Percentiles rank a stretch among this genome's conserved stretches.
Conservation (phyloP, 495 filamentous ascomycete species). For the Penicillium simplicissimum region DNA sequence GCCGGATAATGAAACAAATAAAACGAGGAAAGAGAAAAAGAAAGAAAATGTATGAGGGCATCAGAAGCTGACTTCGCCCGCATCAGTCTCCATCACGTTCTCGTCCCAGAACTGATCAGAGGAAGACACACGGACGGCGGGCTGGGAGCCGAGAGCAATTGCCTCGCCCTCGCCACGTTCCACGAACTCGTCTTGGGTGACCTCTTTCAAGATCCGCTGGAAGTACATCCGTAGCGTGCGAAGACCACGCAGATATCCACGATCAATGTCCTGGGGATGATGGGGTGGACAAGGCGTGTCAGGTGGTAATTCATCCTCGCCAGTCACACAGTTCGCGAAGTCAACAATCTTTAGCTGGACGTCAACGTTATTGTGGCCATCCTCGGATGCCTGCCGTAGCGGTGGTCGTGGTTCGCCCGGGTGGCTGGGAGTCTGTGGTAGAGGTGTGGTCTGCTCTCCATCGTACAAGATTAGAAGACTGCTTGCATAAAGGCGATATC, state of each 20-base stretch:
- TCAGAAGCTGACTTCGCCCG: constrained; percentile 50
- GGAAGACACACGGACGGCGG: constrained; percentile 27
- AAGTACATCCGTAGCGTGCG: constrained; percentile 82
- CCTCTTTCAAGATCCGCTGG: constrained; percentile 80
- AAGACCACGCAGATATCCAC: constrained; percentile 86
- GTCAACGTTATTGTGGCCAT: constrained; percentile 48
- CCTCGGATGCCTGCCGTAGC: constrained; percentile 36
- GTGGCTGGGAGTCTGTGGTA: constrained; percentile 12
- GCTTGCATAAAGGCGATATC: constrained; percentile 94
- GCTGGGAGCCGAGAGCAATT: constrained; percentile 37
- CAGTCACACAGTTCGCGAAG: constrained; percentile 95
- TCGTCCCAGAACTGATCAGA: constrained; percentile 47
- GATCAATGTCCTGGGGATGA: constrained; percentile 76
- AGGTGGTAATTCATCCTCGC: constrained; percentile 66
- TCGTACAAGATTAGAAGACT: constrained; percentile 95
- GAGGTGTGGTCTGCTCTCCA: constrained; percentile 53
- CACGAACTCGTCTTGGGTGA: constrained; percentile 57
- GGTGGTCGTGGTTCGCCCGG: constrained; percentile 18
- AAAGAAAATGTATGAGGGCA: neutral
- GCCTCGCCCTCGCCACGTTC: constrained; percentile 52
- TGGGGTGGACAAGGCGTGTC: constrained; percentile 76
- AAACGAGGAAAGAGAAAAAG: neutral
- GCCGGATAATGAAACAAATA: constrained; percentile 15
- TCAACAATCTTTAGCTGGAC: constrained; percentile 96
- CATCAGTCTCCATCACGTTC: constrained; percentile 45